phyloP scores from a whole-genome alignment of 179 eudicot genomes.

The Carnegiea gigantea region DNA sequence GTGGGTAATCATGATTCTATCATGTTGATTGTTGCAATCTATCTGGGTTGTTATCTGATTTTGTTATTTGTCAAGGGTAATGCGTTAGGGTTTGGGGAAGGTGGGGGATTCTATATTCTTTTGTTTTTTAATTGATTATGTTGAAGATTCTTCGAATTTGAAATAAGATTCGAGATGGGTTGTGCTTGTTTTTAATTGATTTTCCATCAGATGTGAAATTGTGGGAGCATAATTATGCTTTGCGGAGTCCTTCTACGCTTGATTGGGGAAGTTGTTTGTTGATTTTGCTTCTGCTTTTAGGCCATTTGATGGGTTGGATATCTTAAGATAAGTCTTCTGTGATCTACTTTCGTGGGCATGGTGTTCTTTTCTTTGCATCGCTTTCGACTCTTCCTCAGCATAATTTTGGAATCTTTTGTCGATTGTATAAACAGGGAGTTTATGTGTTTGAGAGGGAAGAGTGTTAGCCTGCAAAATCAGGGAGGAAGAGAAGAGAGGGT shows the following conservation, averaged over 20 bases:
- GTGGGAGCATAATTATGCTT: not conserved
- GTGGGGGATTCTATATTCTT: not conserved
- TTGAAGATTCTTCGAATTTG: not conserved
- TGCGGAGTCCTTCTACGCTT: not conserved
- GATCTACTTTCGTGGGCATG: not conserved
- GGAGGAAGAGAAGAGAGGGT: not conserved
- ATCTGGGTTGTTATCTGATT: not conserved
- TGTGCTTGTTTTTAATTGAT: not conserved
- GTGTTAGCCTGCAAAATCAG: not conserved
- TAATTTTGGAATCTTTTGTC: not conserved
- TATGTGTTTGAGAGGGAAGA: not conserved
- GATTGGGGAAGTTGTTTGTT: not conserved
- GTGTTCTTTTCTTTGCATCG: not conserved
- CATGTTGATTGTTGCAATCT: not conserved
- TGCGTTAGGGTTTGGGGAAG: constrained; percentile 16
- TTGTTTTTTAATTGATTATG: not conserved
- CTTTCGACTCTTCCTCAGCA: not conserved
- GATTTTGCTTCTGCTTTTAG: not conserved
- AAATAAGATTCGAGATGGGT: constrained; percentile 10
- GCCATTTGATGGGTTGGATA: constrained; percentile 10
- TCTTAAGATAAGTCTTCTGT: constrained; percentile 2
- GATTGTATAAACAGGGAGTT: not conserved
- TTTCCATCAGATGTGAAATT: constrained; percentile 15
- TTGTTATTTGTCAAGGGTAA: not conserved
- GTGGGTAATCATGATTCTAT: not conserved